Conservation (phyloP, 495 filamentous ascomycete genomes). For the Trichoderma reesei region DNA sequence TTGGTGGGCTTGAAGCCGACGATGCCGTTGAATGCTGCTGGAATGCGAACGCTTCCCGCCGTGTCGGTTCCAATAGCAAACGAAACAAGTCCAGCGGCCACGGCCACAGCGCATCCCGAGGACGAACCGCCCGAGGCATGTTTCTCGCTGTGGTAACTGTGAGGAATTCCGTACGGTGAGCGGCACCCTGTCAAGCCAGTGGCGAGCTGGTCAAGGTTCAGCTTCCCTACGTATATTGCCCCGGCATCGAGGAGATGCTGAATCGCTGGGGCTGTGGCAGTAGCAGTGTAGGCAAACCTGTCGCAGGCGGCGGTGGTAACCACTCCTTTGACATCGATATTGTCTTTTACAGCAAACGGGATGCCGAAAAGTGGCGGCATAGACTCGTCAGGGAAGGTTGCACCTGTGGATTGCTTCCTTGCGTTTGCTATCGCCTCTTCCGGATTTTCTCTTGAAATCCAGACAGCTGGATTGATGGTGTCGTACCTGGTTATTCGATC, state of each 20-base stretch:
- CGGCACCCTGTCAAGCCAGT: conserved; percentile 54
- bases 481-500: conserved; percentile 37
- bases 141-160: conserved; percentile 30
- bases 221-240: conserved; percentile 55
- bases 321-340: conserved; percentile 48
- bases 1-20: conserved; percentile 62
- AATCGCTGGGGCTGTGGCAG: conserved; percentile 26
- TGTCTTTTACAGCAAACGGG: conserved; percentile 57
- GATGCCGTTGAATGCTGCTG: conserved; percentile 53
- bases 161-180: conserved; percentile 51
- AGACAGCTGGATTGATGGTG: conserved; percentile 40
- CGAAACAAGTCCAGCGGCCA: conserved; percentile 46
- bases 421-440: conserved; percentile 34
- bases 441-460: conserved; percentile 38
- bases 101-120: conserved; percentile 48
- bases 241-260: conserved; percentile 37
- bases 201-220: conserved; percentile 59
- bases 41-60: conserved; percentile 54
- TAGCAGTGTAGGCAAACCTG: conserved; percentile 40
- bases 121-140: conserved; percentile 52
- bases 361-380: conserved; percentile 53
- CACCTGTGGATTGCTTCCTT: conserved; percentile 24
- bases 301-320: conserved; percentile 52
- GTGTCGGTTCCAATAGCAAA: conserved; percentile 59
- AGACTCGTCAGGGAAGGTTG: conserved; percentile 33